Conservation (phyloP, 805 yeast genomes). For the Ogataea chonburiensis region DNA sequence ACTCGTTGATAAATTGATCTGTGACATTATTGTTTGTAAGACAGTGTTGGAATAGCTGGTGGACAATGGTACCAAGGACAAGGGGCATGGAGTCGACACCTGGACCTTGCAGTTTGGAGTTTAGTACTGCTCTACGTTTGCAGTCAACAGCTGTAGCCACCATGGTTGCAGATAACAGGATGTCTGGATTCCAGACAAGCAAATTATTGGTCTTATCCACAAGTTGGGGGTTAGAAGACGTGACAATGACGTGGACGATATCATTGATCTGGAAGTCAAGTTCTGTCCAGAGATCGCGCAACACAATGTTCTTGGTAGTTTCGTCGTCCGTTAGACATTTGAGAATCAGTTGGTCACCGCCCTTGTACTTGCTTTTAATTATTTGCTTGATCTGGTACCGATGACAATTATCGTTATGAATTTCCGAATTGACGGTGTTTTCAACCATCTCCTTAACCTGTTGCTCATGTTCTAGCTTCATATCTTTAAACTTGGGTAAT, state of each 20-base stretch:
- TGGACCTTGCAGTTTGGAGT: constrained; percentile 54
- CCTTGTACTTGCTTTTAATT: constrained; percentile 33
- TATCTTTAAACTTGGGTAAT: constrained; percentile 18
- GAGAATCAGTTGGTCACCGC: constrained; percentile 51
- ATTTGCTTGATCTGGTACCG: constrained; percentile 46
- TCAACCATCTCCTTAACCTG: constrained; percentile 14
- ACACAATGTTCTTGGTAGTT: constrained; percentile 40
- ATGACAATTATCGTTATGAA: constrained; percentile 44
- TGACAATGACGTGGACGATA: constrained; percentile 60
- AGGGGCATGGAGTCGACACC: constrained; percentile 66
- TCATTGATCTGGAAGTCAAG: constrained; percentile 51
- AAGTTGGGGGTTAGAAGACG: constrained; percentile 35
- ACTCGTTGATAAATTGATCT: constrained; percentile 36
- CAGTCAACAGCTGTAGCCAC: constrained; percentile 77
- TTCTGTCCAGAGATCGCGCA: constrained; percentile 61
- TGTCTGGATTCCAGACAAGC: constrained; percentile 83
- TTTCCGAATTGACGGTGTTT: constrained; percentile 42
- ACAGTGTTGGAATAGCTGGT: constrained; percentile 67
- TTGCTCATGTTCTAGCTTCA: constrained; percentile 21
- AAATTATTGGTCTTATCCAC: constrained; percentile 59
- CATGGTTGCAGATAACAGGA: constrained; percentile 75
- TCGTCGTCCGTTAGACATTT: constrained; percentile 45
- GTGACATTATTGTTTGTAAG: constrained; percentile 39
- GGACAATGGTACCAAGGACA: constrained; percentile 81
- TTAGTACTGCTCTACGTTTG: constrained; percentile 65